Evolutionary conservation across 805 yeast genomes (phyloP).

Genomic region (Aciculoconidium aculeatum): DNA sequence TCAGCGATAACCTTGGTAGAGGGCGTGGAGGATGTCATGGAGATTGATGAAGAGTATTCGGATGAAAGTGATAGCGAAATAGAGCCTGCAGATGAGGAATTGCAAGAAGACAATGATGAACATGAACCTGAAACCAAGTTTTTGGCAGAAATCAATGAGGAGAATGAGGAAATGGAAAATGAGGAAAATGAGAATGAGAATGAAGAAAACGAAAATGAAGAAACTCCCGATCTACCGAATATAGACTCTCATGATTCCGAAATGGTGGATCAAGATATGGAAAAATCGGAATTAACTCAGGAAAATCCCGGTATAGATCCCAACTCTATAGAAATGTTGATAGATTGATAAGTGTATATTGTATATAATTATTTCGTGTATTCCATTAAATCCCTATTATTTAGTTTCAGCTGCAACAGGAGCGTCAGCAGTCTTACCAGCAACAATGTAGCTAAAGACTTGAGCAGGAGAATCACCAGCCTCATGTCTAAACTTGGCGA

Average conservation of each 20-base stretch:
- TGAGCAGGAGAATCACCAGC: constrained; percentile 59
- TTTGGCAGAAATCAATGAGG: constrained; percentile 16
- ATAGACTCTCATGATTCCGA: too few relatives aligned
- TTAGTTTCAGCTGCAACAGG: constrained; percentile 1
- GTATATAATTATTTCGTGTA: constrained; percentile 3
- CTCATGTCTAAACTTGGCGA: constrained; percentile 56
- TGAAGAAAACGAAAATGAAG: constrained; percentile 1
- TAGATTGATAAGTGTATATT: constrained; percentile 5
- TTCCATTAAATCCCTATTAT: background rate
- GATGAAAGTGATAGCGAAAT: constrained; percentile 16
- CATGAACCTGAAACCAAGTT: too few relatives aligned
- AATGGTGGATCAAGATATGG: constrained; percentile 1
- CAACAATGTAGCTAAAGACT: constrained; percentile 52
- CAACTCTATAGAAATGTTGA: constrained; percentile 9
- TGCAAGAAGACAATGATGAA: constrained; percentile 14
- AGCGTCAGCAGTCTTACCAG: constrained; percentile 31
- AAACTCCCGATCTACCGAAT: constrained; percentile 1
- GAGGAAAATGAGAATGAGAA: constrained; percentile 7
- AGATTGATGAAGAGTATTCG: constrained; percentile 24
- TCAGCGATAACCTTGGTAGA: constrained; percentile 17
- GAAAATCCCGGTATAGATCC: too few relatives aligned
- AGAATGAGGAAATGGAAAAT: constrained; percentile 10
- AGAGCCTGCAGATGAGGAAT: constrained; percentile 14
- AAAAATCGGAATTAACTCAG: too few relatives aligned
- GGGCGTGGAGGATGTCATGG: constrained; percentile 24